Evolutionary conservation across 441 rosid species (phyloP), one percentile per base, ranked within the genome.

Genomic region (Brassica balearica): DNA sequence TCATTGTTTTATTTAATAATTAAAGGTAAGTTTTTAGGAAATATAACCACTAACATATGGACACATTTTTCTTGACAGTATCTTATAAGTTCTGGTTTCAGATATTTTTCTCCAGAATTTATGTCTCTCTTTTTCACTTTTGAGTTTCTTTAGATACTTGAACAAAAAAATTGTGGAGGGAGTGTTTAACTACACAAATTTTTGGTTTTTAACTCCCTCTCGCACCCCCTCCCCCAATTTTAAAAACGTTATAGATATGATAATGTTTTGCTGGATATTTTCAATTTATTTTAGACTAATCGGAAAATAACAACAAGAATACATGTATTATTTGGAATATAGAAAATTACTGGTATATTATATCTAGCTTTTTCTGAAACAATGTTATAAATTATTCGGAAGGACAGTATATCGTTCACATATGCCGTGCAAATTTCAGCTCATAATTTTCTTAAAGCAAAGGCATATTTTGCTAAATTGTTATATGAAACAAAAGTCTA

Each of bases 401-500:
- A 7, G 23, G 9, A 19, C 1, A 15, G 12, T 36, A 8, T 9
- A 2, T 38, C 9, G 43, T 8, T 66, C 29, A 65, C 46, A 66
- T 15, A 1, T 12, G 19, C 9, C 19, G 32, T 22, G 15, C 12
- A 53, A 53, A 27, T n/a, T 62, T 10, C 2, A 27, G 14, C 14
- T 53, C 59, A 2, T 17, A 53, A 9, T 69, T 15, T 69, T n/a
- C 48, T 53, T 32, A 23, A 53, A 53, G 51, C 34, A 41, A 41
- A 62, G 8, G 59, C 59, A 15, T 53, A 29, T 10, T 38, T 2
- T 66, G 22, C 41, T 41, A 10, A 65, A 65, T 17, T 11, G 56
- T 43, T 43, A 22, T 20, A 65, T 65, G 68, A 65, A 65, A 17
- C 58, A 67, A 12, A 43, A 41, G 10, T 41, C 34, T 73, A 48